Evolutionary conservation across 2,329 filamentous ascomycete species (phyloP), one percentile per base, ranked within the genome.

Genomic region (Fusarium sp.): DNA sequence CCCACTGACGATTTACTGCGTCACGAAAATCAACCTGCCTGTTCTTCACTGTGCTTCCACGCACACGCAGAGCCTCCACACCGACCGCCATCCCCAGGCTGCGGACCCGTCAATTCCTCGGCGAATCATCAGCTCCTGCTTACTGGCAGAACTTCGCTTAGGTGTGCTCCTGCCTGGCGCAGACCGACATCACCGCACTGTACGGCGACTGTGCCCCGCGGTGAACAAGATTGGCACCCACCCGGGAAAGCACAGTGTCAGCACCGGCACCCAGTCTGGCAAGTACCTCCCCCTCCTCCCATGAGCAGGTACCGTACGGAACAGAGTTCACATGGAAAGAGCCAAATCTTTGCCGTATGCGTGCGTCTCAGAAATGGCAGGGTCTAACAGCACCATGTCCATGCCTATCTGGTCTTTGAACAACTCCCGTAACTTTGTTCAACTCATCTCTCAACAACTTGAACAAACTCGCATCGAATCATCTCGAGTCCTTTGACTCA

Each of bases 71-170:
- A 63, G 27, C 56, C 71, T 73, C 45, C 67, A 67, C 71, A 73
- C 60, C 60, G 66, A 72, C 60, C 43, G 56, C 66, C 45, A 63
- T 48, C 35, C 56, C 56, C 34, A 58, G 32, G 30, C 48, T 61
- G 14, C 32, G 45, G 35, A 45, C 41, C 58, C 25, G 20, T 64
- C 45, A 57, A 52, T 34, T 70, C 52, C 14, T 23, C 54, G n/a
- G 45, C 43, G 34, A 25, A 66, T 70, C 45, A 37, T 30, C 34
- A 34, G 14, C 41, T 30, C 30, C 35, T 63, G 59, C n/a, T 45
- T 39, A 37, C 56, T 57, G 58, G 58, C 34, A 62, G 68, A 73
- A 74, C 72, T 48, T 73, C 71, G 71, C 71, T 73, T 73, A 71
- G 64, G 67, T 27, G 67, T 18, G 37, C 52, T 35, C 41, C 59